A percentile compares a stretch with the other conserved stretches of the same genome.
These are phyloP conservation scores for Fusarium sp. DNA, from an alignment of 2,329 filamentous ascomycete species.

Conservation along the genomic window DNA sequence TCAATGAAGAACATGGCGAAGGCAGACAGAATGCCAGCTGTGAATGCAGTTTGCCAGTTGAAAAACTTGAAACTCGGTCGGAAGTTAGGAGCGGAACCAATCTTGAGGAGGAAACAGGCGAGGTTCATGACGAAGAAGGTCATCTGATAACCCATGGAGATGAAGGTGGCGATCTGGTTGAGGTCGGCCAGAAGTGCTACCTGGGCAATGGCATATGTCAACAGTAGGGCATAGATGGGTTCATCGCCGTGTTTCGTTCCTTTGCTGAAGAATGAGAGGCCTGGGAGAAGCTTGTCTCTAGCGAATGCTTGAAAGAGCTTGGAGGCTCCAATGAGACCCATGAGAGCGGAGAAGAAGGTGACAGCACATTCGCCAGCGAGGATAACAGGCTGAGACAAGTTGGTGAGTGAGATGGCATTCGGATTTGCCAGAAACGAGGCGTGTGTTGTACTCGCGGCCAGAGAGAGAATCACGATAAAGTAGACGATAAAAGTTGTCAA, in stretches of 20 bases:
- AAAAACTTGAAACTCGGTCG: slow-evolving; percentile 90
- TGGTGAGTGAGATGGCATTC: slow-evolving; percentile 86
- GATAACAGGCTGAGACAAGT: slow-evolving; percentile 77
- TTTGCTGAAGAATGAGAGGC: slow-evolving; percentile 77
- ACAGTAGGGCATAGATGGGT: slow-evolving; percentile 78
- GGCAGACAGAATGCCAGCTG: slow-evolving; percentile 80
- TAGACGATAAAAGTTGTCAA: slow-evolving; percentile 81
- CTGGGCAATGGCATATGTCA: slow-evolving; percentile 81
- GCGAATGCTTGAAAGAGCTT: slow-evolving; percentile 87
- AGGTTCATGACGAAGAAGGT: slow-evolving; percentile 91
- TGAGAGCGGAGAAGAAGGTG: slow-evolving; percentile 85
- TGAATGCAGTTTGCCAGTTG: slow-evolving; percentile 82
- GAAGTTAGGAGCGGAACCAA: slow-evolving; percentile 90
- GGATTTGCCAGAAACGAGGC: slow-evolving; percentile 78
- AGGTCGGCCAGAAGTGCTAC: slow-evolving; percentile 84
- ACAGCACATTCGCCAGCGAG: slow-evolving; percentile 86
- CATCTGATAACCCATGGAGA: slow-evolving; percentile 94
- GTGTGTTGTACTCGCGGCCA: slow-evolving; percentile 81
- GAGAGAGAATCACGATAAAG: slow-evolving; percentile 78
- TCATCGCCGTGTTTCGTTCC: slow-evolving; percentile 79
- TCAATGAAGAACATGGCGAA: slow-evolving; percentile 92
- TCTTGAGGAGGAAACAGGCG: slow-evolving; percentile 86
- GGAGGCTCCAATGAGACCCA: slow-evolving; percentile 87
- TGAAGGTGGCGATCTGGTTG: slow-evolving; percentile 88
- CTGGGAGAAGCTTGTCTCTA: slow-evolving; percentile 81